Conservation (phyloP, 139 green algal species). For the Deuterostichococcus epilithicus region DNA sequence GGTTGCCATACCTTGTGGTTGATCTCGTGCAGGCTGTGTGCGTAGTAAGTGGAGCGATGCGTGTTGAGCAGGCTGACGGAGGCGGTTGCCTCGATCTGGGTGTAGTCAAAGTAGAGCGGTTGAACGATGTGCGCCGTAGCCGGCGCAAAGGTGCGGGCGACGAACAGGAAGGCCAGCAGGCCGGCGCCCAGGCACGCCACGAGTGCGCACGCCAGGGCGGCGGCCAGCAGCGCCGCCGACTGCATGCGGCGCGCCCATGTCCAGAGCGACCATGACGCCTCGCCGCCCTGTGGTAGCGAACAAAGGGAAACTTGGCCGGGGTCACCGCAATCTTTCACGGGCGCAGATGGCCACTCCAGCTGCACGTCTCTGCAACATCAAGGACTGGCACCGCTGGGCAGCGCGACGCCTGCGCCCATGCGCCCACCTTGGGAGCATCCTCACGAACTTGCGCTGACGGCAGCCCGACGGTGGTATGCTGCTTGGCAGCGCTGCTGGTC, state of each 20-base stretch:
- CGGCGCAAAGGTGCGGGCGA: neutral
- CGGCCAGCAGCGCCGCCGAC: neutral
- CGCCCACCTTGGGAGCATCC: neutral
- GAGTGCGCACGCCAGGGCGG: neutral
- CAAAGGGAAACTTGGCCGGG: too few species aligned
- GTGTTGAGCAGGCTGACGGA: neutral
- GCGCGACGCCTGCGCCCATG: neutral
- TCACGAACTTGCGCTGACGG: neutral
- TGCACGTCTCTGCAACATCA: too few species aligned
- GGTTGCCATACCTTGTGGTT: neutral
- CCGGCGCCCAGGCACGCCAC: neutral
- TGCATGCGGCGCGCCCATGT: neutral
- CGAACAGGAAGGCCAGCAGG: neutral
- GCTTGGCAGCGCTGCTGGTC: too few species aligned
- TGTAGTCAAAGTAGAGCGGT: neutral
- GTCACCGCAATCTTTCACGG: too few species aligned
- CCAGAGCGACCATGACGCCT: neutral
- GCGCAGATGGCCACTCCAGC: too few species aligned
- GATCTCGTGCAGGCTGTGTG: neutral
- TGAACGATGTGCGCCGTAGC: neutral
- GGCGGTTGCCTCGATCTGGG: neutral
- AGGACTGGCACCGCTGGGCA: too few species aligned
- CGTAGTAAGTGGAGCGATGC: neutral
- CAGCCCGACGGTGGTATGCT: neutral
- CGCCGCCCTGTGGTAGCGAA: too few species aligned